Evolutionary conservation across 2,329 filamentous ascomycete species (phyloP), one percentile per base, ranked within the genome.

Genomic region (Grosmannia clavigera): DNA sequence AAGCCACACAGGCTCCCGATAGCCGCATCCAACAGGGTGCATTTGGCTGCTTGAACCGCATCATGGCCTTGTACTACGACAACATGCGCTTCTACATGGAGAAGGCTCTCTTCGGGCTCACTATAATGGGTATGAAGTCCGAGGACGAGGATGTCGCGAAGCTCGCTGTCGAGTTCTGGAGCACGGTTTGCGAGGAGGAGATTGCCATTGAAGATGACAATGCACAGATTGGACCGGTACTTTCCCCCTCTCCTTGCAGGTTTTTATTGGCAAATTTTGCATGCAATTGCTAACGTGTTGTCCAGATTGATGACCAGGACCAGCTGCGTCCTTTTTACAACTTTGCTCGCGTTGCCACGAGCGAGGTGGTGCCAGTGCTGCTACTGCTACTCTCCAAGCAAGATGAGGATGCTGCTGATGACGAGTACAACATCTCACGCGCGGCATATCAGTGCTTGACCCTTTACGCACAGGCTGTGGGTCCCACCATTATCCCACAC

Each of bases 11-110:
- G 77, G 91, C 92, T 67, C 81, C 88, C 1, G 94, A 99, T 73
- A 83, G 82, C 61, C 84, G 91, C 70, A 95, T 99, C 73, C 92
- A 97, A 75, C 90, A 96, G 72, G 92, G 91, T 63, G 90, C 94
- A 52, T 99, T 96, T 72, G 94, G 94, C 68, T 97, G 94, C 73
- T 78, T 99, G 67, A 99, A 99, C 82, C 86, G 94, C 69, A 97
- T 99, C 74, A 99, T 99, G 94, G 89, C 83, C 63, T 83, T 96
- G 64, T 99, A 99, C 81, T 99, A 99, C 74, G 94, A 99, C 70
- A 95, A 96, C 78, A 99, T 99, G 94, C 87, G 92, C 69, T 99
- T 96, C 76, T 99, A 99, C 79, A 99, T 99, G 94, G 94, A 99
- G 81, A 97, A 97, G 83, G 94, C 94, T 43, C 82, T 99, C 52